Conservation (phyloP, 2,329 filamentous ascomycete species). For the Neofusicoccum umdonicola region DNA sequence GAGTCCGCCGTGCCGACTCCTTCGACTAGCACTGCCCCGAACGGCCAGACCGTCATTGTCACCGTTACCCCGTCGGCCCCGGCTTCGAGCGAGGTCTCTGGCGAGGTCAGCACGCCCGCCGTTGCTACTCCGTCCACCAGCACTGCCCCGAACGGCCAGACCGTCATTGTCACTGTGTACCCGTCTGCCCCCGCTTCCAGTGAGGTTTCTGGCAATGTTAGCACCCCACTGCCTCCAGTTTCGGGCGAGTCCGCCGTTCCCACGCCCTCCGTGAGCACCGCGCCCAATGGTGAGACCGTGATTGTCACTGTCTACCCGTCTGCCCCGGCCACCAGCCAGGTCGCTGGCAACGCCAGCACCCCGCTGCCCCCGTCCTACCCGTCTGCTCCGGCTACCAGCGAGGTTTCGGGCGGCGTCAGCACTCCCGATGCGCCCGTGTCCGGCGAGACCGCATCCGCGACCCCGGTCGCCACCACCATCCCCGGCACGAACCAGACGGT, state of each 20-base stretch:
- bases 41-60: background rate
- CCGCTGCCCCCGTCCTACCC: background rate
- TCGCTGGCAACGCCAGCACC: conserved; percentile 8
- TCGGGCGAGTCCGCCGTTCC: background rate
- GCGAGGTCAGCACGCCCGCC: conserved; percentile 11
- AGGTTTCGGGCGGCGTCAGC: background rate
- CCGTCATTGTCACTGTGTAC: background rate
- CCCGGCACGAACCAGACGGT: background rate
- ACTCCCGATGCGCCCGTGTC: background rate
- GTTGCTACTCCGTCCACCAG: background rate
- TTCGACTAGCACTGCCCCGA: background rate
- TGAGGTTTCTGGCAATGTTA: background rate
- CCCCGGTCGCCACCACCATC: background rate
- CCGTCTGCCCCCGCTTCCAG: background rate
- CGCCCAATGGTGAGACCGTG: background rate
- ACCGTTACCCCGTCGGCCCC: background rate
- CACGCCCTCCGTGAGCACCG: background rate
- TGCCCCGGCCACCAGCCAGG: background rate
- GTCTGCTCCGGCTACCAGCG: background rate
- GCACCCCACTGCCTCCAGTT: background rate
- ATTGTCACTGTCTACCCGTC: background rate
- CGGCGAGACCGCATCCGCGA: background rate
- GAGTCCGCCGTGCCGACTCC: background rate
- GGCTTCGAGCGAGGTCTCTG: background rate
- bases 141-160: background rate